Evolutionary conservation across 768 basidiomycete genomes (phyloP).

Genomic region (Pleurotus eryngii): DNA sequence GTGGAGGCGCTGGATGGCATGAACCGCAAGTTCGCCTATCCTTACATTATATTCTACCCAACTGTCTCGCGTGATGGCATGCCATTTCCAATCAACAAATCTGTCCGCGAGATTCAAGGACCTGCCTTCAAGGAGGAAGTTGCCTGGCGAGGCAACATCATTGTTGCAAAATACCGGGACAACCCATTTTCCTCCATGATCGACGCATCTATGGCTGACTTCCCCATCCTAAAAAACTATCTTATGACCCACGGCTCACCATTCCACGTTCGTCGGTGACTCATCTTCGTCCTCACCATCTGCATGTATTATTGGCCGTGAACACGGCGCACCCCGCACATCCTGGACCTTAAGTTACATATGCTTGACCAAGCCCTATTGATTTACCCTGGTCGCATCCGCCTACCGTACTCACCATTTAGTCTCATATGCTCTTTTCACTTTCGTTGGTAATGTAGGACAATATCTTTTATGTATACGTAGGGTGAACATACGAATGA

Average conservation of each 20-base stretch:
- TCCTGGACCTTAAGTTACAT: too few relatives aligned
- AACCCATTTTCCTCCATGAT: constrained; percentile 58
- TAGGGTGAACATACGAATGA: constrained; percentile 7
- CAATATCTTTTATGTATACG: constrained; percentile 12
- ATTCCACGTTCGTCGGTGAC: constrained; percentile 27
- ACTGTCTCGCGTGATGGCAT: constrained; percentile 72
- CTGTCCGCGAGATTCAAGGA: constrained; percentile 73
- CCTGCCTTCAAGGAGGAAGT: constrained; percentile 51
- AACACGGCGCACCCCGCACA: too few relatives aligned
- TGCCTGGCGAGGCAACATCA: constrained; percentile 80
- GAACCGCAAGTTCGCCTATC: constrained; percentile 73
- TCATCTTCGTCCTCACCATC: neutral
- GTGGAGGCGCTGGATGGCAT: constrained; percentile 77
- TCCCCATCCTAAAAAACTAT: constrained; percentile 78
- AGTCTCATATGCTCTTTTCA: neutral
- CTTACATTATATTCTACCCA: constrained; percentile 82
- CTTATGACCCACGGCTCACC: constrained; percentile 65
- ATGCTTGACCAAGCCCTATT: too few relatives aligned
- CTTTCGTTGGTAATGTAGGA: constrained; percentile 7
- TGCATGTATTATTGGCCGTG: too few relatives aligned
- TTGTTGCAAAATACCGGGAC: constrained; percentile 68
- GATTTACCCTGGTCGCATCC: neutral
- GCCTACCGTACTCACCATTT: neutral
- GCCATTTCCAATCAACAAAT: constrained; percentile 79
- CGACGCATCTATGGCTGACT: constrained; percentile 80